phyloP scores from a whole-genome alignment of 2,329 filamentous ascomycete genomes.

The Colletotrichum trifolii region DNA sequence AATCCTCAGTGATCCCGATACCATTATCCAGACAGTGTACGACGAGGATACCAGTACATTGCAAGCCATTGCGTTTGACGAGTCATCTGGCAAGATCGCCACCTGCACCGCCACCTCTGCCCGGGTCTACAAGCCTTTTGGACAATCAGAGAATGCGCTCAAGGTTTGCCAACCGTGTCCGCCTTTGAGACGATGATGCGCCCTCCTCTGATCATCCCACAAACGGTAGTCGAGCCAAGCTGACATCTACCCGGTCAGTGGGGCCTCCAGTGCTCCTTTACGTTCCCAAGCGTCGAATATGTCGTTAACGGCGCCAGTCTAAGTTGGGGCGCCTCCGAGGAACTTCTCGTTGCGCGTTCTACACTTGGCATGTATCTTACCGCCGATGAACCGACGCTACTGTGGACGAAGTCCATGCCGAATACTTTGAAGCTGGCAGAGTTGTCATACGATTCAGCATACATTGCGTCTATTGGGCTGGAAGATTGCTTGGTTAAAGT shows the following conservation, averaged over 20 bases:
- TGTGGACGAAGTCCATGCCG: slow-evolving; percentile 82
- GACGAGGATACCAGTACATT: slow-evolving; percentile 77
- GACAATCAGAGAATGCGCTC: slow-evolving; percentile 74
- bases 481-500: slow-evolving; percentile 90
- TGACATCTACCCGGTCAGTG: slow-evolving; percentile 56
- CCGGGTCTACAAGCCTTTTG: slow-evolving; percentile 83
- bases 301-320: slow-evolving; percentile 60
- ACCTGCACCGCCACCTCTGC: slow-evolving; percentile 74
- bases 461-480: slow-evolving; percentile 83
- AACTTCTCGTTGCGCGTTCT: slow-evolving; percentile 82
- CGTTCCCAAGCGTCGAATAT: slow-evolving; percentile 46
- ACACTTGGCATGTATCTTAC: slow-evolving; percentile 75
- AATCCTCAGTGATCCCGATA: slow-evolving; percentile 79
- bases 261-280: slow-evolving; percentile 72
- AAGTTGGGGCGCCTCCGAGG: slow-evolving; percentile 89
- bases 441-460: slow-evolving; percentile 87
- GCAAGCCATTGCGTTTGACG: slow-evolving; percentile 83
- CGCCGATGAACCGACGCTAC: slow-evolving; percentile 60
- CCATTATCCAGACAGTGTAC: slow-evolving; percentile 90
- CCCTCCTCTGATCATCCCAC: too few relatives aligned
- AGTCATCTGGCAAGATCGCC: slow-evolving; percentile 86
- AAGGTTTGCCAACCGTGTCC: slow-evolving; percentile 65
- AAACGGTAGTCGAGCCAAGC: too few relatives aligned
- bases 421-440: slow-evolving; percentile 78
- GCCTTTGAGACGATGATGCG: background rate